Conservation (phyloP, 2,329 filamentous ascomycete species). For the Fusarium longipes region DNA sequence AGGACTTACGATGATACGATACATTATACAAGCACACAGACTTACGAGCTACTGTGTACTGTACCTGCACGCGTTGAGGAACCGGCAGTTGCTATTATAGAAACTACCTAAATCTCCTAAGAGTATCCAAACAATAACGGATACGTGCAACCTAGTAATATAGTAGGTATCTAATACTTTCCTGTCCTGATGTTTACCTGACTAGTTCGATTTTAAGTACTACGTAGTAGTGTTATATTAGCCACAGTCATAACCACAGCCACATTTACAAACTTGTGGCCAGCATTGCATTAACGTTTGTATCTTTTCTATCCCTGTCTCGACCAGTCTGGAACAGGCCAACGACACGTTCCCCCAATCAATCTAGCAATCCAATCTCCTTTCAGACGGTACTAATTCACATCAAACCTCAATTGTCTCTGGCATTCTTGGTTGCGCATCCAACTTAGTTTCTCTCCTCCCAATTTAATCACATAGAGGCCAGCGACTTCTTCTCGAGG, state of each 20-base stretch:
- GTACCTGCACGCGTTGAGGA: background rate
- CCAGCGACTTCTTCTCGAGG: conserved; percentile 12
- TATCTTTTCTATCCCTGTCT: conserved; percentile 8
- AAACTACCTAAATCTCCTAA: background rate
- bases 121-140: background rate
- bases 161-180: no score
- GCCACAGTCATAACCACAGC: conserved; percentile 16
- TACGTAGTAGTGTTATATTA: no score
- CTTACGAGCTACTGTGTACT: background rate
- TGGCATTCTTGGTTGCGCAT: conserved; percentile 42
- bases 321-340: conserved; percentile 36
- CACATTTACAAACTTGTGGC: background rate
- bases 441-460: conserved; percentile 21
- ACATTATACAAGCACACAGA: conserved; percentile 10
- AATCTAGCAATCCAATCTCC: conserved; percentile 31
- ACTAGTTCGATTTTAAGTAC: background rate
- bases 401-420: conserved; percentile 44
- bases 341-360: conserved; percentile 36
- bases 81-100: background rate
- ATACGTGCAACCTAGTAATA: background rate
- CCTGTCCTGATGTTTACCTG: no score
- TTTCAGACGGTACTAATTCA: conserved; percentile 38
- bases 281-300: background rate
- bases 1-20: background rate
- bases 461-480: conserved; percentile 6